A percentile compares a stretch with the other conserved stretches of the same genome.
Conservation (phyloP, 1,284 basidiomycete species). For the Malassezia globosa region DNA sequence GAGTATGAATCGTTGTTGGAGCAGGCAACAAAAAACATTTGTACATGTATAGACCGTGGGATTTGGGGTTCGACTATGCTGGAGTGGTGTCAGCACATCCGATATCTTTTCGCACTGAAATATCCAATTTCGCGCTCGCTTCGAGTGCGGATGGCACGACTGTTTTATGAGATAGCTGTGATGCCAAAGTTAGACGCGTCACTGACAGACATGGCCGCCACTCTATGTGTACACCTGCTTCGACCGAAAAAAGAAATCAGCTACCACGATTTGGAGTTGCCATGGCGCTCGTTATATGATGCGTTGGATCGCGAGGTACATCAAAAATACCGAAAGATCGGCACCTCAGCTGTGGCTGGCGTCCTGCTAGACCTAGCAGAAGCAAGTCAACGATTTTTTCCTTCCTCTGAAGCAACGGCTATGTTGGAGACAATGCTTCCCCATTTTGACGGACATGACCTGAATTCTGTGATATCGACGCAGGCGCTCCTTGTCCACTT, state of each 20-base stretch:
- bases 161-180: conserved; percentile 71
- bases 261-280: conserved; percentile 70
- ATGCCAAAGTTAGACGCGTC: conserved; percentile 65
- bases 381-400: conserved; percentile 72
- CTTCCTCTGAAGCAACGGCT: conserved; percentile 72
- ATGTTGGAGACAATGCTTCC: conserved; percentile 75
- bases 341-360: conserved; percentile 55
- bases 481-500: conserved; percentile 45
- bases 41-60: conserved; percentile 65
- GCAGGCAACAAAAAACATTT: conserved; percentile 61
- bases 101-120: conserved; percentile 41
- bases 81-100: conserved; percentile 52
- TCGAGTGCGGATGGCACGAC: conserved; percentile 62
- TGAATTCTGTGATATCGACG: conserved; percentile 51
- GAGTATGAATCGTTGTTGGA: conserved; percentile 72
- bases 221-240: conserved; percentile 62
- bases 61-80: conserved; percentile 52
- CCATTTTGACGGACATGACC: conserved; percentile 60
- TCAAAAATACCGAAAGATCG: conserved; percentile 56
- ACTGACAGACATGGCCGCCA: conserved; percentile 60
- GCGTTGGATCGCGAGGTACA: conserved; percentile 71
- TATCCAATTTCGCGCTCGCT: conserved; percentile 51
- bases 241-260: conserved; percentile 63
- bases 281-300: conserved; percentile 75
- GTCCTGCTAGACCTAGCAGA: conserved; percentile 77